Evolutionary conservation across 2,329 filamentous ascomycete species (phyloP).

Genomic region (Aspergillus pseudoterreus): DNA sequence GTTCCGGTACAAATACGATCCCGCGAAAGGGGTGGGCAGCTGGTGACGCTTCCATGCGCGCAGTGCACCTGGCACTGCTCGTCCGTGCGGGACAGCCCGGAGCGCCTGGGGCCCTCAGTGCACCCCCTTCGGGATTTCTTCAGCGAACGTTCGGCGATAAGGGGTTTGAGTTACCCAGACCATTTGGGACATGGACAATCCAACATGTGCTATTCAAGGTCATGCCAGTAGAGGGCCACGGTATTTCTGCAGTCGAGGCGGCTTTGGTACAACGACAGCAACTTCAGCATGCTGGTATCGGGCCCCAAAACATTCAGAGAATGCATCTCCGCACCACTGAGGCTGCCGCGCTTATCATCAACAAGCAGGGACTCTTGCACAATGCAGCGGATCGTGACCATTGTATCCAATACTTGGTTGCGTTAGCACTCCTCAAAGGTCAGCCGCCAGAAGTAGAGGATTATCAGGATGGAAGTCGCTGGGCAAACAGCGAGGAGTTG

Average conservation of each 20-base stretch:
- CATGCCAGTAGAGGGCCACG: slow-evolving; percentile 33
- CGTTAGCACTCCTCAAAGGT: slow-evolving; percentile 31
- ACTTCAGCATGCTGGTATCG: slow-evolving; percentile 11
- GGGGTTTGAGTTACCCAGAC: slow-evolving; percentile 15
- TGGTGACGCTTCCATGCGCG: slow-evolving; percentile 39
- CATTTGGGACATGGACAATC: slow-evolving; percentile 21
- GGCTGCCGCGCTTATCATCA: slow-evolving; percentile 31
- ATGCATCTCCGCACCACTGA: slow-evolving; percentile 27
- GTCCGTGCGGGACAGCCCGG: slow-evolving; percentile 26
- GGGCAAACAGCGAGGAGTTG: slow-evolving; percentile 17
- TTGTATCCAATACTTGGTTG: slow-evolving; percentile 33
- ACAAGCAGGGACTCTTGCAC: slow-evolving; percentile 24
- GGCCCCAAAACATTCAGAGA: slow-evolving; percentile 18
- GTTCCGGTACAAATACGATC: slow-evolving; percentile 31
- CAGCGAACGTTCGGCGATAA: slow-evolving; percentile 16
- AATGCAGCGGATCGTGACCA: slow-evolving; percentile 36
- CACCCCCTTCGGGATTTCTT: slow-evolving; percentile 36
- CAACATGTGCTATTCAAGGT: slow-evolving; percentile 23
- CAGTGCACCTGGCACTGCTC: slow-evolving; percentile 36
- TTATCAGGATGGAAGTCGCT: slow-evolving; percentile 25
- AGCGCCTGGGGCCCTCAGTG: slow-evolving; percentile 26
- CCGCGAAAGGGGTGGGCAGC: slow-evolving; percentile 44
- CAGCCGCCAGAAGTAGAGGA: slow-evolving; percentile 19
- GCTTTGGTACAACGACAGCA: slow-evolving; percentile 15
- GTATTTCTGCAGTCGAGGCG: slow-evolving; percentile 31